Percentiles rank a stretch among this genome's conserved stretches.
These are phyloP conservation scores for Alternaria panax DNA, from an alignment of 2,329 filamentous ascomycete genomes.

Conservation along the genomic window DNA sequence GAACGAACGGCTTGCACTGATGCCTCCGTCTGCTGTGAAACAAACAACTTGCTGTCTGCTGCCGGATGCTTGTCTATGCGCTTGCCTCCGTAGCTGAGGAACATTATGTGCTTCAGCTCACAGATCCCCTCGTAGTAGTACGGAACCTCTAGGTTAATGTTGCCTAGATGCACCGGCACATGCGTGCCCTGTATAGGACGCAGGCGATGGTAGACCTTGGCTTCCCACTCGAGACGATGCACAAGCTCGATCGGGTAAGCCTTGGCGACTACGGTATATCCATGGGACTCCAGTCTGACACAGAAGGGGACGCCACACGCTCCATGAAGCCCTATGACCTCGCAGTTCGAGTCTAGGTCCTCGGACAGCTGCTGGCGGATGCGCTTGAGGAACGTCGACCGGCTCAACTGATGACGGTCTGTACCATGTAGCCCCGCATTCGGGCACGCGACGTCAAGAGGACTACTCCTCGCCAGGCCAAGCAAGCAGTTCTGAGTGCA, in stretches of 20 bases:
- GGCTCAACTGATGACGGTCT: conserved; percentile 39
- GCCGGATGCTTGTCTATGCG: conserved; percentile 10
- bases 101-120: conserved; percentile 32
- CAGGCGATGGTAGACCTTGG: conserved; percentile 27
- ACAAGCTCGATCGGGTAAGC: conserved; percentile 34
- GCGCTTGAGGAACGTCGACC: conserved; percentile 36
- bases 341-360: conserved; percentile 30
- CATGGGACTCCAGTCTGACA: conserved; percentile 51
- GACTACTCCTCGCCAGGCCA: neutral
- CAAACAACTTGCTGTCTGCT: conserved; percentile 8
- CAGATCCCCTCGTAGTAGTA: conserved; percentile 32
- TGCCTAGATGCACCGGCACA: conserved; percentile 34
- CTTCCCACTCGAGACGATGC: conserved; percentile 22
- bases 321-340: conserved; percentile 37
- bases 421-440: conserved; percentile 38
- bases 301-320: conserved; percentile 53
- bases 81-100: conserved; percentile 33
- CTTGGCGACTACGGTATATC: conserved; percentile 57
- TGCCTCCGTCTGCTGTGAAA: neutral
- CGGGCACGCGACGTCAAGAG: conserved; percentile 46
- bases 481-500: neutral
- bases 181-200: conserved; percentile 26
- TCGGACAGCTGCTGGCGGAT: conserved; percentile 35
- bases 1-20: conserved; percentile 17
- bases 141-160: conserved; percentile 23